phyloP scores from a whole-genome alignment of 1,139 yeast species.

The Pichia sp. region DNA sequence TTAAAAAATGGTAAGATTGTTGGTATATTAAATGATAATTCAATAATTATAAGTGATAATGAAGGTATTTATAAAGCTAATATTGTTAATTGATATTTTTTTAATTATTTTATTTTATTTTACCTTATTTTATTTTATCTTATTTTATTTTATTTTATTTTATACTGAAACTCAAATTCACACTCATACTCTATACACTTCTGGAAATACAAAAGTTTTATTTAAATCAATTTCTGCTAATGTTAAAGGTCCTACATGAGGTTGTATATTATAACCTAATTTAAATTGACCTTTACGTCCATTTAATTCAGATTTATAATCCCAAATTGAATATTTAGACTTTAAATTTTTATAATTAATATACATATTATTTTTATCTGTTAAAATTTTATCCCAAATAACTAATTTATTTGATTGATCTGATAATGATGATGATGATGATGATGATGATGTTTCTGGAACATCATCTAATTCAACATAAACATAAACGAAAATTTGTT shows the following conservation, averaged over 20 bases:
- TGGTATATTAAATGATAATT: background rate
- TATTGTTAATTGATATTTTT: background rate
- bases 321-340: constrained; percentile 86
- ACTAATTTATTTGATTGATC: constrained; percentile 50
- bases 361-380: constrained; percentile 50
- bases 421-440: too few species aligned
- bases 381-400: constrained; percentile 85
- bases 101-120: background rate
- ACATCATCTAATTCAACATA: constrained; percentile 60
- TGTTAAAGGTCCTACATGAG: constrained; percentile 73
- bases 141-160: background rate
- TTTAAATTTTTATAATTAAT: constrained; percentile 47
- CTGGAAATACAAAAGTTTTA: constrained; percentile 30
- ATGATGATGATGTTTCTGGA: too few species aligned
- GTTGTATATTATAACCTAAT: constrained; percentile 91
- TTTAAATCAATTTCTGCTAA: constrained; percentile 55
- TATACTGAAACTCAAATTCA: background rate
- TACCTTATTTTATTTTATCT: background rate
- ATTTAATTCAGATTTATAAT: constrained; percentile 60
- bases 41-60: background rate
- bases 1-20: background rate
- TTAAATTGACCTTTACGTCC: constrained; percentile 63
- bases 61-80: background rate
- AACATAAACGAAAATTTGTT: constrained; percentile 83
- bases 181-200: background rate